Percentiles rank a stretch among this genome's conserved stretches.
phyloP scores from a whole-genome alignment of 2,329 filamentous ascomycete genomes.

The Penicillium sp. region DNA sequence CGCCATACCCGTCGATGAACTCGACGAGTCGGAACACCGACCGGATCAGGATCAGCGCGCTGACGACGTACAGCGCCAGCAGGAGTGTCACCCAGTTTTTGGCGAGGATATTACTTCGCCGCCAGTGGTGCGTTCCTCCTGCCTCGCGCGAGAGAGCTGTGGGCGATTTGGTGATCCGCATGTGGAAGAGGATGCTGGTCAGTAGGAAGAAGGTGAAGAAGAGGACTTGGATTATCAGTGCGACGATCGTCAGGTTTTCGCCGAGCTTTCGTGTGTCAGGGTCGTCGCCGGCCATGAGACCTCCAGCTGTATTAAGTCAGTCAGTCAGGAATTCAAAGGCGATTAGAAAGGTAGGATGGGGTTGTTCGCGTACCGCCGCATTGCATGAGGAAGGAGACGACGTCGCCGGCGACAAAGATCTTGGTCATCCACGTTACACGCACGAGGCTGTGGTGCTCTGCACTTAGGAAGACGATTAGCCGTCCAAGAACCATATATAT shows the following conservation, averaged over 20 bases:
- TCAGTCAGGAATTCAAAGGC: neutral
- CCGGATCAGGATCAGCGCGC: constrained; percentile 29
- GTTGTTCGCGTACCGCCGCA: constrained; percentile 25
- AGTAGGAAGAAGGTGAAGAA: constrained; percentile 62
- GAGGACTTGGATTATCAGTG: constrained; percentile 62
- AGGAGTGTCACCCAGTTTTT: constrained; percentile 18
- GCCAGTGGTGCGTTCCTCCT: neutral
- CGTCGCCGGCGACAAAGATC: constrained; percentile 41
- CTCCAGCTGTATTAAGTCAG: constrained; percentile 22
- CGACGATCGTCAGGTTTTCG: constrained; percentile 56
- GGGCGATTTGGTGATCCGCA: constrained; percentile 42
- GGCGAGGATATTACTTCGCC: neutral
- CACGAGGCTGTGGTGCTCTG: neutral
- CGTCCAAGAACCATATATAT: constrained; percentile 34
- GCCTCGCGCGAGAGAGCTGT: constrained; percentile 26
- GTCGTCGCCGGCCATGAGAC: constrained; percentile 22
- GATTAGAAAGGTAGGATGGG: neutral
- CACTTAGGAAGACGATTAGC: neutral
- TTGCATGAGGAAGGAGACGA: constrained; percentile 40
- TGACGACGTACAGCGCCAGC: constrained; percentile 17
- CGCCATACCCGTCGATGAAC: constrained; percentile 11
- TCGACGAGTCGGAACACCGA: constrained; percentile 25
- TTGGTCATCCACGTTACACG: constrained; percentile 14
- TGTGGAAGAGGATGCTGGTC: constrained; percentile 56
- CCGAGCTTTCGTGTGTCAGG: constrained; percentile 17